Conservation (phyloP, 306 rosid genomes). For the Rosa multiflora region DNA sequence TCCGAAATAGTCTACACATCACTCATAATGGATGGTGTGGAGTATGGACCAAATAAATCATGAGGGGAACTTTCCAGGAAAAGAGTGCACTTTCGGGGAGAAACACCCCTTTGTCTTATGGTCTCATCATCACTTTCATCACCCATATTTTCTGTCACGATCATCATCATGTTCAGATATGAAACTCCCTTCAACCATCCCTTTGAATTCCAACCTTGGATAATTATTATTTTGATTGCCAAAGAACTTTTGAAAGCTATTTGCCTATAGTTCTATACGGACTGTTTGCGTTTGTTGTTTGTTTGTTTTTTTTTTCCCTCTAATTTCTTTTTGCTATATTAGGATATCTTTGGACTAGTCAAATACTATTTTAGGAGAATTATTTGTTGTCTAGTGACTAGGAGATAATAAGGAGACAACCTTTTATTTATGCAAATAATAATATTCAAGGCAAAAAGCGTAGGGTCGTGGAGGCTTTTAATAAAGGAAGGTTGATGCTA, state of each 20-base stretch:
- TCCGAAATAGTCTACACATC: constrained; percentile 43
- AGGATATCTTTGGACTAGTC: background rate
- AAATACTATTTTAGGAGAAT: background rate
- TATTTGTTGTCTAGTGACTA: background rate
- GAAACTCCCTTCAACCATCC: constrained; percentile 24
- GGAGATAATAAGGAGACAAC: constrained; percentile 13
- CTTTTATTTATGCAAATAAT: background rate
- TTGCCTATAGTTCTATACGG: too few relatives aligned
- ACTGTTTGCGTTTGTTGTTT: background rate
- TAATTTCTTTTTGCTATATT: background rate
- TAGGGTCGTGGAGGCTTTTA: background rate
- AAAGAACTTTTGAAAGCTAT: background rate
- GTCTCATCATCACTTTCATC: constrained; percentile 52
- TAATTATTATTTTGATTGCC: background rate
- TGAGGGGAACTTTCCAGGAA: constrained; percentile 54
- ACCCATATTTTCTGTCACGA: constrained; percentile 29
- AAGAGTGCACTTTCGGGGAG: constrained; percentile 66
- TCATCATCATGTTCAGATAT: constrained; percentile 39
- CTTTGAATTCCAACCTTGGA: constrained; percentile 32
- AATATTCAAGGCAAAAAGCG: constrained; percentile 3
- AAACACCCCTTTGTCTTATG: constrained; percentile 48
- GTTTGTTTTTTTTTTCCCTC: background rate
- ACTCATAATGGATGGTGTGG: constrained; percentile 34
- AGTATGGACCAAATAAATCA: constrained; percentile 57
- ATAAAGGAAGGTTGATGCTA: background rate